These are phyloP conservation scores for Epithemia pelagica DNA, from an alignment of 108 stramenopile species.

Conservation along the genomic window DNA sequence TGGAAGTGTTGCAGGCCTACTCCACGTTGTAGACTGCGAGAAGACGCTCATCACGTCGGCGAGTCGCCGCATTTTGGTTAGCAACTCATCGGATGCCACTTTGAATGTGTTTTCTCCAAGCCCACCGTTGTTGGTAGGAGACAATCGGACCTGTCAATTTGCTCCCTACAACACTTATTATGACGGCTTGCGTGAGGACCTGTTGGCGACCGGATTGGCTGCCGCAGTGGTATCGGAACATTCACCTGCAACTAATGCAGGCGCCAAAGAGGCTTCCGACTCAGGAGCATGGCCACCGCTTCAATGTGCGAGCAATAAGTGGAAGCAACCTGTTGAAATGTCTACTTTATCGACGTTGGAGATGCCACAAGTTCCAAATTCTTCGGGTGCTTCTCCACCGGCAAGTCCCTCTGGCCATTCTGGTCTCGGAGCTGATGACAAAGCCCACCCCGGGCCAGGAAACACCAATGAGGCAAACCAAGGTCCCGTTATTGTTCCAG, in stretches of 20 bases:
- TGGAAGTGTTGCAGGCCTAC: slow-evolving; percentile 88
- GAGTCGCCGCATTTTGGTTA: slow-evolving; percentile 58
- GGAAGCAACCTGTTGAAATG: slow-evolving; percentile 43
- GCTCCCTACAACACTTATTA: slow-evolving; percentile 88
- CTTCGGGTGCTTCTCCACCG: slow-evolving; percentile 8
- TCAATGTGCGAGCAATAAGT: slow-evolving; percentile 87
- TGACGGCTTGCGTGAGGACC: slow-evolving; percentile 77
- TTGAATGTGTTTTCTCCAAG: slow-evolving; percentile 71
- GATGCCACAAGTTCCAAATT: slow-evolving; percentile 50
- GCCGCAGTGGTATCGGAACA: slow-evolving; percentile 44
- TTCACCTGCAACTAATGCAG: slow-evolving; percentile 23
- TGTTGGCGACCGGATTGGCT: slow-evolving; percentile 79
- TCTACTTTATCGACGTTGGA: slow-evolving; percentile 47
- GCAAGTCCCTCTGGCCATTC: slow-evolving; percentile 16
- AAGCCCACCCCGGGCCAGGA: slow-evolving; percentile 36
- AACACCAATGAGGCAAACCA: slow-evolving; percentile 40
- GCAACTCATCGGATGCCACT: slow-evolving; percentile 70
- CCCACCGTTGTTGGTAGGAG: slow-evolving; percentile 80
- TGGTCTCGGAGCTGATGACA: slow-evolving; percentile 62
- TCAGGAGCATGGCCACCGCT: slow-evolving; percentile 51
- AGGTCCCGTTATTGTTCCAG: slow-evolving; percentile 60
- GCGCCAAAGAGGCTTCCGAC: slow-evolving; percentile 23
- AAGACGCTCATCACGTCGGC: slow-evolving; percentile 73
- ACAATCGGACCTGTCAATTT: slow-evolving; percentile 83
- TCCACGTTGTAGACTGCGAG: slow-evolving; percentile 83